Conservation (phyloP, 2,329 filamentous ascomycete species). For the Penicillium sclerotiorum region DNA sequence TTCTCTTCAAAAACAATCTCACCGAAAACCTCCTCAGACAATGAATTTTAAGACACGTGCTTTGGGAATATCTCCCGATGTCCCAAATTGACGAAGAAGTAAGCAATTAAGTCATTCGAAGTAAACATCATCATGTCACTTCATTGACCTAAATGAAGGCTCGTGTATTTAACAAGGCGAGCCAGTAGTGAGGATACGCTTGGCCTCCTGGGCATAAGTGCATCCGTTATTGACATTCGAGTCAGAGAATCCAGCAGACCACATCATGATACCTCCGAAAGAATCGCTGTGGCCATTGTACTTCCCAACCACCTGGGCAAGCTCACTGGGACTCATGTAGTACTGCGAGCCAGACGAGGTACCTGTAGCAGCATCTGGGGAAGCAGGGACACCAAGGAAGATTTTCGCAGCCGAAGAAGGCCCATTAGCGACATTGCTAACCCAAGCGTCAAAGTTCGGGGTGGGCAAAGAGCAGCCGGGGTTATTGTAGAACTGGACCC, state of each 20-base stretch:
- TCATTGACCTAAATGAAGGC: too few relatives aligned
- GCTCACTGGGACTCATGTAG: slow-evolving; percentile 16
- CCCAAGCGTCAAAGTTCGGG: slow-evolving; percentile 28
- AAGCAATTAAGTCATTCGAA: too few relatives aligned
- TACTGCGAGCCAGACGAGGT: slow-evolving; percentile 18
- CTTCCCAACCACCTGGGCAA: slow-evolving; percentile 14
- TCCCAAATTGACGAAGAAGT: too few relatives aligned
- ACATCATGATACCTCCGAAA: slow-evolving; percentile 38
- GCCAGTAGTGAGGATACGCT: slow-evolving; percentile 41
- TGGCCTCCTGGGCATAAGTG: slow-evolving; percentile 46
- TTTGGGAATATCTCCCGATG: too few relatives aligned
- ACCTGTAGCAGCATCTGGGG: slow-evolving; percentile 40
- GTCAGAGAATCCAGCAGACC: slow-evolving; percentile 48
- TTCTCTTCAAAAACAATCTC: too few relatives aligned
- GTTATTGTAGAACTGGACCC: slow-evolving; percentile 52
- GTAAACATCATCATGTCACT: too few relatives aligned
- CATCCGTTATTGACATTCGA: slow-evolving; percentile 38
- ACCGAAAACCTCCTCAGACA: too few relatives aligned
- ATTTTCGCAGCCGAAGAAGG: slow-evolving; percentile 24
- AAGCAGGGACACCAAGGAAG: slow-evolving; percentile 25
- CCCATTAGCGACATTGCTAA: slow-evolving; percentile 18
- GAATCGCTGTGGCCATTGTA: slow-evolving; percentile 9
- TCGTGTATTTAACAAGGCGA: slow-evolving; percentile 30
- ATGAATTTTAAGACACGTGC: too few relatives aligned
- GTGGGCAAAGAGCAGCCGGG: slow-evolving; percentile 29